Conservation (phyloP, 331 rosid genomes). For the Erythrophleum ivorense region DNA sequence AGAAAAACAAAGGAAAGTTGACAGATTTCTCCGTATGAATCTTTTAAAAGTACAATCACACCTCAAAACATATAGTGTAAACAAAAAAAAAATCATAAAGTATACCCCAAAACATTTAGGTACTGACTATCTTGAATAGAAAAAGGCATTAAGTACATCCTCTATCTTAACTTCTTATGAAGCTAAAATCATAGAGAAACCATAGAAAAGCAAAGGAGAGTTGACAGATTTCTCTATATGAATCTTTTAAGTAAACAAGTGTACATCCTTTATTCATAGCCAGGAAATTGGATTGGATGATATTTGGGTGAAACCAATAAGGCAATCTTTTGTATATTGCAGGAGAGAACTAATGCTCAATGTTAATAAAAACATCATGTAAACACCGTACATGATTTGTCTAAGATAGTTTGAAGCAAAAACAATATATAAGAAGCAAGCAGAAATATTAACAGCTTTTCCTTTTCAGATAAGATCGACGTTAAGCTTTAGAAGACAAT, state of each 20-base stretch:
- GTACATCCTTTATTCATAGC: neutral
- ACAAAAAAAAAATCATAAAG: no score
- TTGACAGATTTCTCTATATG: neutral
- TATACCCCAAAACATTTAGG: neutral
- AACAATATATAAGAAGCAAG: neutral
- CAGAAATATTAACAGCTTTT: slow-evolving; percentile 4
- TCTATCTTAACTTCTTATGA: neutral
- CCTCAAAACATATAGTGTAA: no score
- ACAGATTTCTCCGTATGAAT: neutral
- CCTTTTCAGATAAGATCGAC: slow-evolving; percentile 2
- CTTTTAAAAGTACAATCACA: neutral
- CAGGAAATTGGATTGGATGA: neutral
- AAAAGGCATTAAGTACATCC: slow-evolving; percentile 15
- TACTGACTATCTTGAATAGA: neutral
- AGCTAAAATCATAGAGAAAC: slow-evolving; percentile 16
- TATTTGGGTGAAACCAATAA: neutral
- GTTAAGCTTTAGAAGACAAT: slow-evolving; percentile 3
- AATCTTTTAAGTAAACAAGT: neutral
- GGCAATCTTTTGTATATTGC: neutral
- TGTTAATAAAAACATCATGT: neutral
- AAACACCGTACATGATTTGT: slow-evolving; percentile 13
- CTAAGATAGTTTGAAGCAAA: neutral
- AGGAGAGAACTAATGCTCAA: neutral
- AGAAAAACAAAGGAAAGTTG: neutral
- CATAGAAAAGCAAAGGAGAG: neutral